A percentile compares a stretch with the other conserved stretches of the same genome.
Evolutionary conservation across 345 rosid genomes (phyloP).

Genomic region (Hibiscus tridactylites): DNA sequence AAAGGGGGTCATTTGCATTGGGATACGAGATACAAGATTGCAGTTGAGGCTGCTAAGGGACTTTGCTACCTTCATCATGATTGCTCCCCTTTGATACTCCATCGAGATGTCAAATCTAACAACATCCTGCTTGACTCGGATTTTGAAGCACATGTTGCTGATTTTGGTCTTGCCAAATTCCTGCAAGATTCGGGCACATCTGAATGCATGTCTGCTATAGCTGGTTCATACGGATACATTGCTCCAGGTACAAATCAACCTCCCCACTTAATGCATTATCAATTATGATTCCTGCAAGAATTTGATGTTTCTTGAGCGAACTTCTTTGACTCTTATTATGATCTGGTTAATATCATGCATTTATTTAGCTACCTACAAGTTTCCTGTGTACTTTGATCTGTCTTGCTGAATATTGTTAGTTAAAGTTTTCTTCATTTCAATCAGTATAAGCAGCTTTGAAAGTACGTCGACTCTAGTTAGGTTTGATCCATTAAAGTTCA

Average conservation of each 20-base stretch:
- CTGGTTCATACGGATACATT: constrained; percentile 92
- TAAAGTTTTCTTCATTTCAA: constrained; percentile 12
- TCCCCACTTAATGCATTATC: not conserved
- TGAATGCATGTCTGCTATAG: constrained; percentile 94
- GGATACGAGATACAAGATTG: constrained; percentile 78
- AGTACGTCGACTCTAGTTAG: constrained; percentile 20
- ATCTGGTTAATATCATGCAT: not conserved
- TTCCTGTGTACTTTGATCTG: constrained; percentile 4
- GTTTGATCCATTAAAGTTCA: not conserved
- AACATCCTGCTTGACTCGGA: constrained; percentile 71
- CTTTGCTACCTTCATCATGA: constrained; percentile 86
- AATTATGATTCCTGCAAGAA: not conserved
- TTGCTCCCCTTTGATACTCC: constrained; percentile 79
- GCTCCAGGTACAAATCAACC: constrained; percentile 60
- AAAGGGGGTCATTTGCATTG: constrained; percentile 84
- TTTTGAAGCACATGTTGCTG: constrained; percentile 93
- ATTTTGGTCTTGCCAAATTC: constrained; percentile 88
- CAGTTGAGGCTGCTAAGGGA: constrained; percentile 82
- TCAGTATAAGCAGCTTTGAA: constrained; percentile 17
- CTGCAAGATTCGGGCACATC: constrained; percentile 85
- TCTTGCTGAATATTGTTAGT: not conserved
- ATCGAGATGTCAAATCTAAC: constrained; percentile 80
- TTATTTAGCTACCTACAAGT: not conserved
- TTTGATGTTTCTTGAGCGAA: not conserved
- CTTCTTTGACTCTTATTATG: constrained; percentile 8